These are phyloP conservation scores for Solanum sejunctum DNA, from an alignment of 257 asterid genomes.

Conservation along the genomic window DNA sequence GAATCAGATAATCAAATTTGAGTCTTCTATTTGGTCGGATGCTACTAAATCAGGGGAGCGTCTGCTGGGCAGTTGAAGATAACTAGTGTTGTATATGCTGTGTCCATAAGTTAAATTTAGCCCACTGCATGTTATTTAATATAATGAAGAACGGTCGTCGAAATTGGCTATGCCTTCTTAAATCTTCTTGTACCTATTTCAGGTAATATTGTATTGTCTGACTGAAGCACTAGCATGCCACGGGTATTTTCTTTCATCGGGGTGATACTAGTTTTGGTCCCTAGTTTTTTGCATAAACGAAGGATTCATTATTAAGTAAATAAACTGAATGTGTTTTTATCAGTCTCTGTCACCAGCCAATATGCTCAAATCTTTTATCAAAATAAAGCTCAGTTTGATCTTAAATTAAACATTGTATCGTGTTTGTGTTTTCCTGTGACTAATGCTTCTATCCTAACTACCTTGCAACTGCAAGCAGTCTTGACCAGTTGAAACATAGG, in stretches of 20 bases:
- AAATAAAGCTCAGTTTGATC: not conserved
- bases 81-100: not conserved
- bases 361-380: not conserved
- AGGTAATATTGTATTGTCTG: not conserved
- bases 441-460: too few species aligned
- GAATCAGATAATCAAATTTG: conserved; percentile 17
- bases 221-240: not conserved
- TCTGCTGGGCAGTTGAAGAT: not conserved
- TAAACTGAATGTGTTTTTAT: not conserved
- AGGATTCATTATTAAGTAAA: not conserved
- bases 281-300: too few species aligned
- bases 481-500: not conserved
- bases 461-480: not conserved
- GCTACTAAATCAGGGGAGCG: not conserved
- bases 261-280: too few species aligned
- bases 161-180: not conserved
- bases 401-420: not conserved
- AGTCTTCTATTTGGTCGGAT: not conserved
- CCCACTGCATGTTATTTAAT: not conserved
- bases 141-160: not conserved
- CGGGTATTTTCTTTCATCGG: not conserved
- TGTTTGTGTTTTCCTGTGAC: not conserved
- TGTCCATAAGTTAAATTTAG: not conserved
- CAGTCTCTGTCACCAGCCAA: not conserved
- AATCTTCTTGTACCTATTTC: not conserved